phyloP scores from a whole-genome alignment of 768 basidiomycete species.

The Botryobasidium botryosum region DNA sequence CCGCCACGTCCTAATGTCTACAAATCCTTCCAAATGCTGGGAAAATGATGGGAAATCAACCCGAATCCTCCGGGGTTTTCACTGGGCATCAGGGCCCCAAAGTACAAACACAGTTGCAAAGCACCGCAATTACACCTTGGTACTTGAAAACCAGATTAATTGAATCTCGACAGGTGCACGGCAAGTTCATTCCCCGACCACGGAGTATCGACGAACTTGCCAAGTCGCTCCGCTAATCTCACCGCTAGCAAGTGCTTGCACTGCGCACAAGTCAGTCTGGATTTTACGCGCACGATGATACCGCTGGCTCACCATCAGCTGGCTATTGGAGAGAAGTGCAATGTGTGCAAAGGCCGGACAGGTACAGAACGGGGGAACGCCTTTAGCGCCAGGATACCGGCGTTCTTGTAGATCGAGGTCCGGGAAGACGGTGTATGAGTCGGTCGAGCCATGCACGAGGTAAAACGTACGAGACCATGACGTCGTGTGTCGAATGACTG shows the following conservation, averaged over 20 bases:
- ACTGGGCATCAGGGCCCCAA: no score
- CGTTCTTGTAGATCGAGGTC: slow-evolving; percentile 26
- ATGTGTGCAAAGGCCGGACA: slow-evolving; percentile 58
- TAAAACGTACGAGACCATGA: slow-evolving; percentile 43
- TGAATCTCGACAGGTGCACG: no score
- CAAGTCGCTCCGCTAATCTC: slow-evolving; percentile 39
- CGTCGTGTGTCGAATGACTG: slow-evolving; percentile 42
- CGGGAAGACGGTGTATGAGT: slow-evolving; percentile 40
- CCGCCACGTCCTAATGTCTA: no score
- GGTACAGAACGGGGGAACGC: slow-evolving; percentile 53
- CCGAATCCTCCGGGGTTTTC: no score
- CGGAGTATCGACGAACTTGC: no score
- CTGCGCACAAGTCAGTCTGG: slow-evolving; percentile 21
- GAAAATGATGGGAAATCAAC: no score
- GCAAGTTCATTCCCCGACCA: no score
- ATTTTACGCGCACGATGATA: not conserved
- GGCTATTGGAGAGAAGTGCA: slow-evolving; percentile 40
- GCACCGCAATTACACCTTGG: no score
- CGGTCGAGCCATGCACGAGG: slow-evolving; percentile 49
- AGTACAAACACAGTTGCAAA: no score
- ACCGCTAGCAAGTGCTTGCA: slow-evolving; percentile 69
- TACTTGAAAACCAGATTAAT: no score
- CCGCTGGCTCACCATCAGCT: slow-evolving; percentile 26
- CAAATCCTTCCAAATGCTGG: no score
- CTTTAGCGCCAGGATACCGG: slow-evolving; percentile 1